These are phyloP conservation scores for Apiotrichum montevideense DNA, from an alignment of 1,284 basidiomycete species.

Conservation along the genomic window DNA sequence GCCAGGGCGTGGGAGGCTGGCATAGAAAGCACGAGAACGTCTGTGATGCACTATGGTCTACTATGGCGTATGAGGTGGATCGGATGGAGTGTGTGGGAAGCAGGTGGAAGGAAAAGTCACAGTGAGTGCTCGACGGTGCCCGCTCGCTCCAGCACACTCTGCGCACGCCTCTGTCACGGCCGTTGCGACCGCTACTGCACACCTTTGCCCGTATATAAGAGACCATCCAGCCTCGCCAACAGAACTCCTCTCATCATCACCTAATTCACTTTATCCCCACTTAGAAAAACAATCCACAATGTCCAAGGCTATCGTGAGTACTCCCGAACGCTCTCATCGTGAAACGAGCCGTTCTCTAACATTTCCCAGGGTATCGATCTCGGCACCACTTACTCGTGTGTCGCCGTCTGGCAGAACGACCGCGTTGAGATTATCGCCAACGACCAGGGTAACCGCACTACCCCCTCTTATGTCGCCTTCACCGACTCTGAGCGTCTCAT, in stretches of 20 bases:
- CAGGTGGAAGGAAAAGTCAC: background rate
- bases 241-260: background rate
- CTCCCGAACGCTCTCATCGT: background rate
- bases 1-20: too few species aligned
- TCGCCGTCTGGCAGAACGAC: conserved; percentile 97
- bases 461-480: conserved; percentile 90
- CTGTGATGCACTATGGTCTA: too few species aligned
- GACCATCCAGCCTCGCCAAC: background rate
- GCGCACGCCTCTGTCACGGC: too few species aligned
- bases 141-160: too few species aligned
- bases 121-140: too few species aligned
- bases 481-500: conserved; percentile 81
- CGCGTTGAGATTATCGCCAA: conserved; percentile 62
- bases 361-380: background rate
- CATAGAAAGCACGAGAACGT: background rate
- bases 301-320: conserved; percentile 5
- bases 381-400: conserved; percentile 69
- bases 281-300: background rate
- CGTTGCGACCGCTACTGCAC: too few species aligned
- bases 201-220: background rate
- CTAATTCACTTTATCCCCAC: background rate
- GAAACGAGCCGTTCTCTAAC: background rate
- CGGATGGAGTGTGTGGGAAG: background rate
- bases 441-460: conserved; percentile 93
- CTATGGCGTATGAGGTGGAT: too few species aligned